Conservation (phyloP, 108 stramenopile species). For the Nitzschia inconspicua region DNA sequence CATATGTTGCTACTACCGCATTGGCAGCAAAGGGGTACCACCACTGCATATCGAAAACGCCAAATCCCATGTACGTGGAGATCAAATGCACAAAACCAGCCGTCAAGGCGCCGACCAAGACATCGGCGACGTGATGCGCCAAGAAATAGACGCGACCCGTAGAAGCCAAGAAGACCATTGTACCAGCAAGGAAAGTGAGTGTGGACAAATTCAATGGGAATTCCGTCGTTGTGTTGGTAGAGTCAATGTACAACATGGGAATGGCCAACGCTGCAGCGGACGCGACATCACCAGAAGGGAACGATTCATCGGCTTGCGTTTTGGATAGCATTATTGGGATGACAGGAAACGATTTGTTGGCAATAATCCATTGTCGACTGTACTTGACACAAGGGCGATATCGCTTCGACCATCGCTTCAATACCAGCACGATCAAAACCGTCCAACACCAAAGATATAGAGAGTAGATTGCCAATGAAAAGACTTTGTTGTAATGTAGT, state of each 20-base stretch:
- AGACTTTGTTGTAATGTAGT: not conserved
- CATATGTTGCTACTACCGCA: not conserved
- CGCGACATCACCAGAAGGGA: conserved; percentile 24
- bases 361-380: not conserved
- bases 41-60: not conserved
- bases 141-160: conserved; percentile 20
- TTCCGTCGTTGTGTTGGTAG: not conserved
- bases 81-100: conserved; percentile 5
- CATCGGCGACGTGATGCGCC: conserved; percentile 23
- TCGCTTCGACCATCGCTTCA: not conserved
- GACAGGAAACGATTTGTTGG: conserved; percentile 3
- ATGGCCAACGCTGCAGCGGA: conserved; percentile 13
- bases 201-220: no score
- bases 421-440: not conserved
- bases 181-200: not conserved
- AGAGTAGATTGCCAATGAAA: conserved; percentile 4
- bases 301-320: conserved; percentile 1
- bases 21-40: not conserved
- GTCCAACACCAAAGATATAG: conserved; percentile 7
- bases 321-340: conserved; percentile 4
- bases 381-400: conserved; percentile 6
- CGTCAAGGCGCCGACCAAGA: conserved; percentile 1
- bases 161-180: conserved; percentile 10
- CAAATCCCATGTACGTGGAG: not conserved
- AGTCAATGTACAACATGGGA: not conserved